Conservation (phyloP, 306 rosid genomes). For the Citrullus mucosospermus region DNA sequence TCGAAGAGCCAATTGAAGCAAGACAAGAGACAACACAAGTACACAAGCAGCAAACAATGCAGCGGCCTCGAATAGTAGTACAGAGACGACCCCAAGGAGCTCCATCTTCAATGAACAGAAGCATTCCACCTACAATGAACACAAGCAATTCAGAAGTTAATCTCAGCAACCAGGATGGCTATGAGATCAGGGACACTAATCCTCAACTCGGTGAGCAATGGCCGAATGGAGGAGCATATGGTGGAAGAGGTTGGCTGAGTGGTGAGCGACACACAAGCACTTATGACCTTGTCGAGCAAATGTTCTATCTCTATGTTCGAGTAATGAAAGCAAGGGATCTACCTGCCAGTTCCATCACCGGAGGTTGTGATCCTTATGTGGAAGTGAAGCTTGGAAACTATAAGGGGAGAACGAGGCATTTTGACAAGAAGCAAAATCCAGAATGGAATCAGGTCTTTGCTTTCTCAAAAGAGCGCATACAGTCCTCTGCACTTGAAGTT, state of each 20-base stretch:
- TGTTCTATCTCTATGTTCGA: slow-evolving; percentile 65
- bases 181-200: slow-evolving; percentile 55
- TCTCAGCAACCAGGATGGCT: slow-evolving; percentile 31
- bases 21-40: slow-evolving; percentile 12
- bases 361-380: slow-evolving; percentile 80
- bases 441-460: slow-evolving; percentile 97
- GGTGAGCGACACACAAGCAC: slow-evolving; percentile 61
- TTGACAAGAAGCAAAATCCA: slow-evolving; percentile 66
- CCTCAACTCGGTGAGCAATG: slow-evolving; percentile 78
- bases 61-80: slow-evolving; percentile 35
- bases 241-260: slow-evolving; percentile 63
- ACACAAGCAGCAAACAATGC: slow-evolving; percentile 33
- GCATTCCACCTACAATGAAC: slow-evolving; percentile 13
- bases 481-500: slow-evolving; percentile 69
- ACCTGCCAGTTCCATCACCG: slow-evolving; percentile 44
- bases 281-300: slow-evolving; percentile 85
- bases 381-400: slow-evolving; percentile 86
- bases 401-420: slow-evolving; percentile 69
- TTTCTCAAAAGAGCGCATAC: slow-evolving; percentile 78
- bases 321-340: slow-evolving; percentile 76
- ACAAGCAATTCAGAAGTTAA: slow-evolving; percentile 22
- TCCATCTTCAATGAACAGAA: slow-evolving; percentile 26
- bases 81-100: slow-evolving; percentile 40
- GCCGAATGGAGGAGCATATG: slow-evolving; percentile 45
- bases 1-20: slow-evolving; percentile 8